Percentiles rank a stretch among this genome's conserved stretches.
phyloP scores from a whole-genome alignment of 225 moss, liverwort and hornwort genomes.

The Anthoceros angustus region DNA sequence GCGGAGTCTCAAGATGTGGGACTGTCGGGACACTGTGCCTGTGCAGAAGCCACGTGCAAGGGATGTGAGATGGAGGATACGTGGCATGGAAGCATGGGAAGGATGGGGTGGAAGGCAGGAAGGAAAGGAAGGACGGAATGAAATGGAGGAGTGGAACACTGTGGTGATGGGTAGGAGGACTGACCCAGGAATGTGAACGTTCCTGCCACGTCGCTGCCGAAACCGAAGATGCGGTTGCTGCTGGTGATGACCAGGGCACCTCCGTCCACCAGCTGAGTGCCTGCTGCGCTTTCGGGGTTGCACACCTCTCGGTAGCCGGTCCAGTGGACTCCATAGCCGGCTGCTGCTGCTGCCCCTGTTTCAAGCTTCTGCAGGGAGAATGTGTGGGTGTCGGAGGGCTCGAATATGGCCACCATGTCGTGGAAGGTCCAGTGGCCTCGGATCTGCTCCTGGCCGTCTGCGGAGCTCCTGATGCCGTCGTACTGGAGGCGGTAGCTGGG shows the following conservation, averaged over 20 bases:
- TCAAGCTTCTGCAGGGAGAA: not conserved
- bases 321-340: not conserved
- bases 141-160: not conserved
- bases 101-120: too few relatives aligned
- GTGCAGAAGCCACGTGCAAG: not conserved
- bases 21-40: not conserved
- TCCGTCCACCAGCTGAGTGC: not conserved
- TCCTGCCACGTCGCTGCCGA: not conserved
- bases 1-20: not conserved
- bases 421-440: not conserved
- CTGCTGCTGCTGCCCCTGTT: not conserved
- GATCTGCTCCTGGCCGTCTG: not conserved
- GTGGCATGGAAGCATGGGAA: too few relatives aligned
- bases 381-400: not conserved
- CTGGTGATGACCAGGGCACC: not conserved
- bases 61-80: too few relatives aligned
- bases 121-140: too few relatives aligned
- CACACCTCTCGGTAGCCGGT: conserved; percentile 1
- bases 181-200: not conserved
- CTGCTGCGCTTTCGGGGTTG: not conserved
- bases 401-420: not conserved
- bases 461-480: not conserved
- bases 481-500: not conserved
- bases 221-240: conserved; percentile 1
- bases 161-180: not conserved